Evolutionary conservation across 148 eudicot genomes (phyloP).

Genomic region (Spergularia bocconei): DNA sequence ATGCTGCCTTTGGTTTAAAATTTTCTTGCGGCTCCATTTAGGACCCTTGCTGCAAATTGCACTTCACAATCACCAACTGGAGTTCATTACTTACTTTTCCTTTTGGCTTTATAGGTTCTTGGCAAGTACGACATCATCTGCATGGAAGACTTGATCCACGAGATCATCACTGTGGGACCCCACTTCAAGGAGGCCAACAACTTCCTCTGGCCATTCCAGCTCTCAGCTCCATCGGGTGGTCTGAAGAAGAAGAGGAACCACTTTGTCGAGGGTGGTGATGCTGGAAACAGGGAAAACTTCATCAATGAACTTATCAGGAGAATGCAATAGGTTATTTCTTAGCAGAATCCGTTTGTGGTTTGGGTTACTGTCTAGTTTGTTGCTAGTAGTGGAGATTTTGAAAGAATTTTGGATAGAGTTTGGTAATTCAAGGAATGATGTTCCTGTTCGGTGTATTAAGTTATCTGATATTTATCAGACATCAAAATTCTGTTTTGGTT

Average conservation of each 20-base stretch:
- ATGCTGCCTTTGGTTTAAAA: too few relatives aligned
- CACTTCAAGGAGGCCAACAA: slow-evolving; percentile 72
- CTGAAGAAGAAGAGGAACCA: slow-evolving; percentile 70
- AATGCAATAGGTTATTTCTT: slow-evolving; percentile 46
- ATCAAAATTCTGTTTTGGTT: neutral
- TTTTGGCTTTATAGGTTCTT: slow-evolving; percentile 32
- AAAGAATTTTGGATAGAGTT: slow-evolving; percentile 10
- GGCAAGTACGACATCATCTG: slow-evolving; percentile 61
- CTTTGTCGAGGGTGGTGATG: slow-evolving; percentile 72
- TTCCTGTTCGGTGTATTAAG: neutral
- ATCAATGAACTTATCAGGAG: slow-evolving; percentile 68
- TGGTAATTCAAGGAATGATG: neutral
- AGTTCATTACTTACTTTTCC: neutral
- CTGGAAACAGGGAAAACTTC: slow-evolving; percentile 59
- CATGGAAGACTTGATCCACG: slow-evolving; percentile 61
- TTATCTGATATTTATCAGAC: neutral
- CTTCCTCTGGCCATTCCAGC: slow-evolving; percentile 71
- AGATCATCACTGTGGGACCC: slow-evolving; percentile 64
- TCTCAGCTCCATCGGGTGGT: slow-evolving; percentile 64
- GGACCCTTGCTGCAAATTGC: too few relatives aligned
- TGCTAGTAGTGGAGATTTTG: neutral
- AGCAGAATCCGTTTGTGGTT: neutral
- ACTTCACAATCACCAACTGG: too few relatives aligned
- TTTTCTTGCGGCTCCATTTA: too few relatives aligned
- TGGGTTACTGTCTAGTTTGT: neutral